Base-by-base conservation (phyloP, 495 filamentous ascomycete genomes). In the Penicillium diatomitis region DNA sequence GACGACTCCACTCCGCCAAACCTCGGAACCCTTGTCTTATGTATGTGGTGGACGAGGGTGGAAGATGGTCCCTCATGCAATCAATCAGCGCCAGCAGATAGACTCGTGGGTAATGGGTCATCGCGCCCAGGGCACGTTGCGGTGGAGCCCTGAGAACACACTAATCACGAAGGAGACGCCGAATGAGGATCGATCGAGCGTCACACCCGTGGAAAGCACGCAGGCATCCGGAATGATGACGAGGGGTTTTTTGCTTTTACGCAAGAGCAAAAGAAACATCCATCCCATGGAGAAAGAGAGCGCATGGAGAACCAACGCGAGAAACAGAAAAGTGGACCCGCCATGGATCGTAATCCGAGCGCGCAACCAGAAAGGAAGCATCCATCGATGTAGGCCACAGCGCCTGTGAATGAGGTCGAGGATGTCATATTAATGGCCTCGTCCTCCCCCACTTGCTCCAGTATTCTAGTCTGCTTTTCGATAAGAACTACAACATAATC, bases 391-490 rank as follows among this genome's bases (percentile, higher is more conserved):
- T 5, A 32, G 28, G 34, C 34, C 32, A 34, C 20, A 0, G 20
- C 20, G 20, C 20, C 20, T 20, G 20, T 20, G 20, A 20, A 20
- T 20, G 20, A 20, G 42, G 9, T 46, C 48, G 28, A 50, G 47
- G 29, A 31, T 39, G 38, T 36, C 61, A 61, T 61, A 63, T 61
- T 56, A 61, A 61, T 54, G 52, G 52, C 52, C 54, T 50, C 28
- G 4, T 45, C 41, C 41, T 32, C 49, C 57, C 48, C 42, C 52
- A 51, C 57, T 46, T 48, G 20, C 41, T 40, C 44, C 43, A 38
- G 46, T 41, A 41, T 35, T 31, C 41, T 38, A 42, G 52, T 45
- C 33, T 10, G 9, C 46, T 41, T 49, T 20, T 32, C 33, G 37
- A 41, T 40, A 42, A 40, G 20, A 49, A 38, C 49, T 47, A 32